These are phyloP conservation scores for Primulina huaijiensis DNA, from an alignment of 257 asterid genomes.

Conservation along the genomic window DNA sequence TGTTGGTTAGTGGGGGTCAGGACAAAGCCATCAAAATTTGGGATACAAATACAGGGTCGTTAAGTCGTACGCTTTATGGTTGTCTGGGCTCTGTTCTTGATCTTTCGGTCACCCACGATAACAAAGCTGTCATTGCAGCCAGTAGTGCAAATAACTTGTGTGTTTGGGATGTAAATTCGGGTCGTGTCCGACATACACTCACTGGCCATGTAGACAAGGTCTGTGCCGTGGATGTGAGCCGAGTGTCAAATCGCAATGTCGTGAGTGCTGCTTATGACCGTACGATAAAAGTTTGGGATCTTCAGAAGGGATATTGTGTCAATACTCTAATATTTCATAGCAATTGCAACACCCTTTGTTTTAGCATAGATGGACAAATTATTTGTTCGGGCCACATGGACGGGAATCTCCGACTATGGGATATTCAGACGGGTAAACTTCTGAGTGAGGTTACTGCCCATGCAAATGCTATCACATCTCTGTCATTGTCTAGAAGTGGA, in stretches of 20 bases:
- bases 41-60: slow-evolving; percentile 68
- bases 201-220: slow-evolving; percentile 93
- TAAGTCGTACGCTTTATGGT: slow-evolving; percentile 52
- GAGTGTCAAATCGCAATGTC: slow-evolving; percentile 62
- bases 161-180: slow-evolving; percentile 77
- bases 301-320: slow-evolving; percentile 75
- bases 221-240: slow-evolving; percentile 83
- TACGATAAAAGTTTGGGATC: slow-evolving; percentile 94
- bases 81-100: slow-evolving; percentile 82
- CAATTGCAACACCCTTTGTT: slow-evolving; percentile 81
- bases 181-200: slow-evolving; percentile 72
- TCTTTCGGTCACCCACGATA: slow-evolving; percentile 69
- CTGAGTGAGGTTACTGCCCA: slow-evolving; percentile 85
- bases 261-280: slow-evolving; percentile 94
- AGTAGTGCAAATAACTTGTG: slow-evolving; percentile 68
- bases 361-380: slow-evolving; percentile 83
- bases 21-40: slow-evolving; percentile 78
- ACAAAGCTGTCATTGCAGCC: slow-evolving; percentile 76
- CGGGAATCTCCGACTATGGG: slow-evolving; percentile 89
- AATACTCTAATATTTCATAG: slow-evolving; percentile 76
- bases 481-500: slow-evolving; percentile 72
- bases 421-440: slow-evolving; percentile 76
- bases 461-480: slow-evolving; percentile 77
- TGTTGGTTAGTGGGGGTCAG: slow-evolving; percentile 83
- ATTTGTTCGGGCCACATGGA: slow-evolving; percentile 87